phyloP scores from a whole-genome alignment of 2,329 filamentous ascomycete species.

The Penicillium sumatraense region DNA sequence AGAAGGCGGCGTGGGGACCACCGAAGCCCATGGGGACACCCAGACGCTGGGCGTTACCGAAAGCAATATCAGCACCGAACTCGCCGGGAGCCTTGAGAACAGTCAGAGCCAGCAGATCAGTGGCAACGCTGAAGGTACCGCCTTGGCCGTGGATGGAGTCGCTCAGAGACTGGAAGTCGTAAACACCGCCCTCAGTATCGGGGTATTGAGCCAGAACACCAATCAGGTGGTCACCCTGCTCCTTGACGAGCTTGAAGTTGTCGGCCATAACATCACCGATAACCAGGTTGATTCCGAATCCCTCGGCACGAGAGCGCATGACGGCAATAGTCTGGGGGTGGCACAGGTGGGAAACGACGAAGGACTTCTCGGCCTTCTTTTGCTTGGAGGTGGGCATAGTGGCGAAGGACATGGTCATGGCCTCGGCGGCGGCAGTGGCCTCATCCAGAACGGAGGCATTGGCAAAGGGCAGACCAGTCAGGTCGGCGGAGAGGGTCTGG shows the following conservation, averaged over 20 bases:
- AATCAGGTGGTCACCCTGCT: conserved; percentile 78
- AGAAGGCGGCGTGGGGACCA: conserved; percentile 96
- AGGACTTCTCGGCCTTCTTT: conserved; percentile 77
- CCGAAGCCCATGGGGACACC: conserved; percentile 91
- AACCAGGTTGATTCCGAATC: conserved; percentile 84
- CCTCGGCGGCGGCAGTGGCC: conserved; percentile 89
- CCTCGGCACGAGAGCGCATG: conserved; percentile 80
- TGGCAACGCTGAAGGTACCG: conserved; percentile 82
- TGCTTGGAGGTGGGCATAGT: conserved; percentile 71
- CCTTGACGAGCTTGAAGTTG: conserved; percentile 68
- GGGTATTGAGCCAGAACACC: conserved; percentile 96
- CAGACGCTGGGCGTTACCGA: conserved; percentile 88
- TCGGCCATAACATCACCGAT: conserved; percentile 72
- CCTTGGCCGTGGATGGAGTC: conserved; percentile 77
- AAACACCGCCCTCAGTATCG: conserved; percentile 80
- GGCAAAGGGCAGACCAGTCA: conserved; percentile 83
- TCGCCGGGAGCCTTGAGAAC: conserved; percentile 87
- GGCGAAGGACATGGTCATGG: conserved; percentile 90
- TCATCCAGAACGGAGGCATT: conserved; percentile 93
- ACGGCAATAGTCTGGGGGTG: conserved; percentile 88
- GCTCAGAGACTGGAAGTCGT: conserved; percentile 74
- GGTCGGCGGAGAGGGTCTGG: conserved; percentile 87
- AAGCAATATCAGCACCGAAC: conserved; percentile 93
- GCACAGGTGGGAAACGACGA: conserved; percentile 78
- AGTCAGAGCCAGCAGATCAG: conserved; percentile 85